Evolutionary conservation across 495 filamentous ascomycete genomes (phyloP), one percentile per base, ranked within the genome.

Genomic region (Chaetomium cochliodes): DNA sequence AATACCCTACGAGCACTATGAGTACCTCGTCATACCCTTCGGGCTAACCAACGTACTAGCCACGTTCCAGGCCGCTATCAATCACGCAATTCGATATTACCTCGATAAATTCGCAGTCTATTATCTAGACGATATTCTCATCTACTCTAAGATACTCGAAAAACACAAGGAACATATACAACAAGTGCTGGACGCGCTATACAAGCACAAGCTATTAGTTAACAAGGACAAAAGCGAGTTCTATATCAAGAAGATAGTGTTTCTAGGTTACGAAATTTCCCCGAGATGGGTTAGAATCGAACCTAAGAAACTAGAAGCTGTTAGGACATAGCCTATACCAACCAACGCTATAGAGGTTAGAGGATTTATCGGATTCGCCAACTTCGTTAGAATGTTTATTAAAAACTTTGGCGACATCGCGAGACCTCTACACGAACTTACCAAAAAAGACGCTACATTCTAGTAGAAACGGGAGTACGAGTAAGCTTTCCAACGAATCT

Each of bases 171-270:
- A 12, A 3, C 28, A 60, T 18, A 18, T 65, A 2, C n/a, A 60
- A 11, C 3, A 46, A 15, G 51, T 60, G 16, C 39, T 59, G 4
- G 30, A 53, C 13, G 30, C n/a, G 49, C 30, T 25, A 11, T 52
- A 55, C 28, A 13, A 23, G n/a, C 15, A 60, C 9, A 51, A 60
- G 26, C 44, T 60, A 7, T 60, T n/a, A 16, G 46, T 60, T 13
- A 60, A 60, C 47, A 51, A 51, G 53, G 53, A 58, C 20, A 61
- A 61, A n/a, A 51, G 46, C 46, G 46, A 61, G 58, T 61, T 61
- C 44, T 15, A 53, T 18, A 30, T 53, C 13, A 30, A 30, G 9
- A 53, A 53, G 5, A 53, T 25, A 22, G 5, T 53, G 15, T 53
- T 28, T 13, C 50, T 53, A 15, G 50, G 50, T 11, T 53, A 25